Evolutionary conservation across 164 flowering plant species (phyloP), one percentile per base, ranked within the genome.

Genomic region (Pachysandra terminalis): DNA sequence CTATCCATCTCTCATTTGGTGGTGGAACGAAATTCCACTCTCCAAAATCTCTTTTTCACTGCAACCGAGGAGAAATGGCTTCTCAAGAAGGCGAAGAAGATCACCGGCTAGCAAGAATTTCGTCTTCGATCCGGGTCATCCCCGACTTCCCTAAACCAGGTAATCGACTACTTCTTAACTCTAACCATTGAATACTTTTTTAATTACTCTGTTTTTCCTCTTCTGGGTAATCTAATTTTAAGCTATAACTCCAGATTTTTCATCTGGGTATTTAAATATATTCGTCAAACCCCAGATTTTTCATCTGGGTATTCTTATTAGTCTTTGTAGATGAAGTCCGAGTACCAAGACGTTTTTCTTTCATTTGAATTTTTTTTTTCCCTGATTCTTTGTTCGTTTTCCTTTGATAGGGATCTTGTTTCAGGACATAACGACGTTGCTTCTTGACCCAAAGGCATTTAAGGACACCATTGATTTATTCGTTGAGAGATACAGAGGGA

Each of bases 61-160:
- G 15, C 56, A 52, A 35, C 56, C 24, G 48, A 58, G 59, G 35
- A 66, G 64, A 59, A 71, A 86, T 86, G 96, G 84, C 87, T 37
- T 35, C 81, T 6, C 71, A 57, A 49, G 79, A 69, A 9, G 75
- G 17, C 24, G n/a, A n/a, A n/a, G 52, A 76, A 22, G 90, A 87
- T 60, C 65, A 78, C 37, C 85, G 97, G 28, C 76, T 89, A 55
- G 60, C 75, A 0, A 73, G 74, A 70, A 93, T 91, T 56, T 60
- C 88, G 23, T 79, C 91, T 23, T 65, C 85, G 0, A 93, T 93
- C 61, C 85, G 98, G 16, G 87, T 90, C 69, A n/a, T n/a, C n/a
- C n/a, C n/a, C n/a, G n/a, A n/a, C n/a, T n/a, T n/a, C n/a, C n/a
- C n/a, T n/a, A n/a, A 91, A 73, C 90, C 92, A 55, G 97, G 98